Base-by-base conservation (phyloP, 1,284 basidiomycete genomes). In the Cystobasidiaceae sp. region DNA sequence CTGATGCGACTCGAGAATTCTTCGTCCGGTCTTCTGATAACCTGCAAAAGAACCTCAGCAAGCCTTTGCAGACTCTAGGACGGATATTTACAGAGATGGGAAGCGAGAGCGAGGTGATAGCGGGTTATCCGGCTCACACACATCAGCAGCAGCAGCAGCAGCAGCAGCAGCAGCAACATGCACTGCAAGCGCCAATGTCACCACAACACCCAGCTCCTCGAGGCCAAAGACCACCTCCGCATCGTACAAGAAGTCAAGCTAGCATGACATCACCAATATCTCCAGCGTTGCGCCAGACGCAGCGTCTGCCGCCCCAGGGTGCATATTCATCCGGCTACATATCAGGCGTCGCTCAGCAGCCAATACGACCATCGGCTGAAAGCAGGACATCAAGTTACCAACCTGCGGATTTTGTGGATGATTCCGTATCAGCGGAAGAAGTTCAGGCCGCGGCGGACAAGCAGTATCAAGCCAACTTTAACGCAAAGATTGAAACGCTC, bases 61-160 rank as follows among this genome's bases (percentile, higher is more conserved):
- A 90, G 74, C 92, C 92, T 4, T 81, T 96, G 13, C 88, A 81
- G 68, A 90, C 91, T 1, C 87, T 96, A 58, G 84, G 90, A 9
- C 84, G 88, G 67, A 91, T 96, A 68, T 87, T 96, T 74, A 87
- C 82, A 71, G 87, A 87, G 52, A 60, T 72, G 55, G 70, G 70
- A 37, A 46, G 37, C 66, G 70, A 46, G 66, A 71, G 45, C 68
- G 74, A 45, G 68, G 69, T 23, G 66, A 66, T 61, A 72, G 73
- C 41, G 58, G 72, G 45, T 70, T 73, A 59, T 71, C 71, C 9
- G 62, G 45, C 59, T 30, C 55, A 33, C 25, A 45, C 45, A 19
- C 49, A 60, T 25, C 48, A 46, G n/a, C 68, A 34, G 19, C 32
- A 43, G n/a, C n/a, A n/a, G n/a, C n/a, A 5, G 28, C 50, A n/a